Conservation (phyloP, 2,329 filamentous ascomycete species). For the Xylaria sp. region DNA sequence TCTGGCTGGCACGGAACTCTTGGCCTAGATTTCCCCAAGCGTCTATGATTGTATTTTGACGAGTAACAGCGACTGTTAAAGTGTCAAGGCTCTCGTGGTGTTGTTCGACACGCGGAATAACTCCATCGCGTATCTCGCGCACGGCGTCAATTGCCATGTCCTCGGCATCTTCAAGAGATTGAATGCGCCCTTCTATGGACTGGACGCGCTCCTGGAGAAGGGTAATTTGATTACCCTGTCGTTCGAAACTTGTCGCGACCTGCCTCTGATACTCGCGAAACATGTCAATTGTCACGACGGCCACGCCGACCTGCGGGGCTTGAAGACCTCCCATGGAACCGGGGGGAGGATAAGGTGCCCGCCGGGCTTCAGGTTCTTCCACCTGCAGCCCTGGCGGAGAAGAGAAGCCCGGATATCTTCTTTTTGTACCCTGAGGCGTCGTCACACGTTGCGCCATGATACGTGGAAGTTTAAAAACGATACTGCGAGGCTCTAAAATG, state of each 20-base stretch:
- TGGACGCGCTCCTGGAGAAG: slow-evolving; percentile 32
- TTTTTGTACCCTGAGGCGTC: slow-evolving; percentile 38
- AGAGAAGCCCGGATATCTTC: slow-evolving; percentile 35
- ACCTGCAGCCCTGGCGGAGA: slow-evolving; percentile 37
- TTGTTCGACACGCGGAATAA: slow-evolving; percentile 34
- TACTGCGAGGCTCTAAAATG: slow-evolving; percentile 26
- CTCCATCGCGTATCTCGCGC: slow-evolving; percentile 36
- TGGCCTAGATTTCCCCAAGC: slow-evolving; percentile 28
- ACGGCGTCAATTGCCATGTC: slow-evolving; percentile 41
- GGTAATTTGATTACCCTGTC: slow-evolving; percentile 27
- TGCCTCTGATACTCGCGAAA: slow-evolving; percentile 39
- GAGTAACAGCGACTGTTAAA: slow-evolving; percentile 24
- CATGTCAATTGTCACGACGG: slow-evolving; percentile 40
- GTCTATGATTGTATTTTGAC: slow-evolving; percentile 33
- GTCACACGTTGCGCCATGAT: slow-evolving; percentile 37
- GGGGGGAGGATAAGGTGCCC: slow-evolving; percentile 35
- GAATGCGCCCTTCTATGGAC: slow-evolving; percentile 34
- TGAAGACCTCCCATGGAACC: slow-evolving; percentile 36
- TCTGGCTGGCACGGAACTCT: slow-evolving; percentile 36
- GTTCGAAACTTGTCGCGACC: slow-evolving; percentile 31
- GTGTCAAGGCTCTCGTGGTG: slow-evolving; percentile 30
- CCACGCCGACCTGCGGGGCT: slow-evolving; percentile 38
- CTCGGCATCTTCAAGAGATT: slow-evolving; percentile 39
- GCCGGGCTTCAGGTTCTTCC: slow-evolving; percentile 36
- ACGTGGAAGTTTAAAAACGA: slow-evolving; percentile 12